Conservation (phyloP, 495 filamentous ascomycete species). For the Aspergillus avenaceus region DNA sequence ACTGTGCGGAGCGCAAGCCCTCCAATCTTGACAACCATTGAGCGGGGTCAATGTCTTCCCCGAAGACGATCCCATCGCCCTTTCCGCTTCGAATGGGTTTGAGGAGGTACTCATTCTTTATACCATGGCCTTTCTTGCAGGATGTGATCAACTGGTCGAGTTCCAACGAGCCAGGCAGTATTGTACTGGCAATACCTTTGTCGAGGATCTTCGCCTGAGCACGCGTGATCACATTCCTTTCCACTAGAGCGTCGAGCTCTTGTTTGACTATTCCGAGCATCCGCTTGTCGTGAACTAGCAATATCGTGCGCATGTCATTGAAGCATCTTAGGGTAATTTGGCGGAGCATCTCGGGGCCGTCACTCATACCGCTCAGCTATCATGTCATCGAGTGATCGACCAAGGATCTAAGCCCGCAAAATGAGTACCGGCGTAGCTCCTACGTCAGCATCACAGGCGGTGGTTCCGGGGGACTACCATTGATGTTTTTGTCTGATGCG, state of each 20-base stretch:
- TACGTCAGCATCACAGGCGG: slow-evolving; percentile 28
- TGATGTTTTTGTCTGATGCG: slow-evolving; percentile 21
- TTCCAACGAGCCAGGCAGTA: slow-evolving; percentile 9
- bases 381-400: slow-evolving; percentile 15
- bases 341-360: slow-evolving; percentile 17
- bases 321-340: slow-evolving; percentile 22
- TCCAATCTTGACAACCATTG: slow-evolving; percentile 25
- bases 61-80: slow-evolving; percentile 41
- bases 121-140: not conserved
- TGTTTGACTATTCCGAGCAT: slow-evolving; percentile 34
- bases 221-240: slow-evolving; percentile 13
- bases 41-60: slow-evolving; percentile 24
- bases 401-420: slow-evolving; percentile 14
- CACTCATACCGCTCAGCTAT: slow-evolving; percentile 20
- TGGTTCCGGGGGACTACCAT: slow-evolving; percentile 15
- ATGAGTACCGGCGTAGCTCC: slow-evolving; percentile 20
- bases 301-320: slow-evolving; percentile 35
- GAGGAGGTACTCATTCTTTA: slow-evolving; percentile 30
- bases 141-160: slow-evolving; percentile 7
- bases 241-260: slow-evolving; percentile 27
- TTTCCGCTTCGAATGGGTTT: slow-evolving; percentile 36
- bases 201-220: not conserved
- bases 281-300: slow-evolving; percentile 37
- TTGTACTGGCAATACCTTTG: slow-evolving; percentile 15
- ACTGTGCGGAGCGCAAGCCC: not conserved